Evolutionary conservation across 1,139 yeast species (phyloP).

Genomic region (Saccharomyces pastorianus): DNA sequence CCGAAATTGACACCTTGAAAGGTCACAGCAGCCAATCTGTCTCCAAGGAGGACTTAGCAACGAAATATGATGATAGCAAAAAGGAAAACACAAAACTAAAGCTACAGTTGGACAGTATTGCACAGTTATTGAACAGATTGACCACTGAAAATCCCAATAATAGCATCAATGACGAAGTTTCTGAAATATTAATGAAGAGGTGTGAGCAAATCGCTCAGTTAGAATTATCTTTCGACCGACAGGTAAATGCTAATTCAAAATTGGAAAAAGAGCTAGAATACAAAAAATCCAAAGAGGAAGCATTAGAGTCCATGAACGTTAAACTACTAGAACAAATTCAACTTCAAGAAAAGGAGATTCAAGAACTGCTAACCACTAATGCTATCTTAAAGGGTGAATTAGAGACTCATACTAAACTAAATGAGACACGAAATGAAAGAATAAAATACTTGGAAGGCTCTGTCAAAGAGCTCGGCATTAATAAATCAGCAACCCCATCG

Average conservation of each 20-base stretch:
- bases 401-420: slow-evolving; percentile 10
- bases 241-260: slow-evolving; percentile 9
- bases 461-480: slow-evolving; percentile 3
- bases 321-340: slow-evolving; percentile 18
- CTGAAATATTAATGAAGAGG: slow-evolving; percentile 17
- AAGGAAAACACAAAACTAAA: slow-evolving; percentile 41
- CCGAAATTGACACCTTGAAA: slow-evolving; percentile 46
- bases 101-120: slow-evolving; percentile 36
- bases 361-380: slow-evolving; percentile 13
- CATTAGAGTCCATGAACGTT: slow-evolving; percentile 17
- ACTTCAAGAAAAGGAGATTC: slow-evolving; percentile 13
- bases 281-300: slow-evolving; percentile 9
- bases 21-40: slow-evolving; percentile 17
- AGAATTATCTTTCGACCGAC: slow-evolving; percentile 17
- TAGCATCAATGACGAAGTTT: slow-evolving; percentile 2
- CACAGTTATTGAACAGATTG: slow-evolving; percentile 25
- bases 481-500: slow-evolving; percentile 1
- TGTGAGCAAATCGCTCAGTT: slow-evolving; percentile 20
- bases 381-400: slow-evolving; percentile 13
- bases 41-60: slow-evolving; percentile 8
- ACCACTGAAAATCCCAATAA: slow-evolving; percentile 1
- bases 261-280: slow-evolving; percentile 9
- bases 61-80: slow-evolving; percentile 37
- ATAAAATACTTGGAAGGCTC: slow-evolving; percentile 12
- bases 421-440: slow-evolving; percentile 12